Conservation (phyloP, 1,139 yeast species). For the Nakaseomyces delphensis region DNA sequence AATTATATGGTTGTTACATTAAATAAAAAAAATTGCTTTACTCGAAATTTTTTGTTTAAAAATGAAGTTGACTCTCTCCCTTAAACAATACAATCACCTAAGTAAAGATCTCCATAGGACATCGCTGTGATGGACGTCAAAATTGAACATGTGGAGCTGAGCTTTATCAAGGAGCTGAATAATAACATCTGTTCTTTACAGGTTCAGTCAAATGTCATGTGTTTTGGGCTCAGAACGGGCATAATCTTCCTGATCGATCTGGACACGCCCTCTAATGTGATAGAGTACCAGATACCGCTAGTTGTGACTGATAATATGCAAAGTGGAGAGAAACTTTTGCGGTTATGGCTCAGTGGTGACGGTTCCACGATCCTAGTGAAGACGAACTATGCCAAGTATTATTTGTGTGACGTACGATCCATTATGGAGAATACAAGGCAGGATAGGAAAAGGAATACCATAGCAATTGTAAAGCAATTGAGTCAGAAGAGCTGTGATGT, state of each 20-base stretch:
- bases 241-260: constrained; percentile 23
- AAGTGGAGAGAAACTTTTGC: constrained; percentile 19
- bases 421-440: constrained; percentile 8
- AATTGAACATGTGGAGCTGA: constrained; percentile 29
- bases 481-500: constrained; percentile 24
- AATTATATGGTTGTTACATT: too few relatives aligned
- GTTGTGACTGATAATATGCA: constrained; percentile 10
- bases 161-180: constrained; percentile 22
- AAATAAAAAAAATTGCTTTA: too few relatives aligned
- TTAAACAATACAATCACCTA: too few relatives aligned
- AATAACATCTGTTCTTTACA: constrained; percentile 22
- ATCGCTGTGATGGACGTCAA: constrained; percentile 18
- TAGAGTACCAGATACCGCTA: constrained; percentile 18
- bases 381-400: constrained; percentile 29
- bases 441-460: constrained; percentile 8
- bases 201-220: constrained; percentile 22
- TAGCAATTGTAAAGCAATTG: constrained; percentile 16
- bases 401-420: constrained; percentile 16
- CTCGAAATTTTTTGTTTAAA: too few relatives aligned
- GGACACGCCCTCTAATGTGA: constrained; percentile 25
- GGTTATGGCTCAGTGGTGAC: constrained; percentile 22
- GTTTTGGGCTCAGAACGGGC: constrained; percentile 26
- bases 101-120: background rate
- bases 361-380: constrained; percentile 20
- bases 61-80: too few relatives aligned